A percentile compares a stretch with the other conserved stretches of the same genome.
Evolutionary conservation across 768 basidiomycete genomes (phyloP).

Genomic region (Exsudoporus frostii): DNA sequence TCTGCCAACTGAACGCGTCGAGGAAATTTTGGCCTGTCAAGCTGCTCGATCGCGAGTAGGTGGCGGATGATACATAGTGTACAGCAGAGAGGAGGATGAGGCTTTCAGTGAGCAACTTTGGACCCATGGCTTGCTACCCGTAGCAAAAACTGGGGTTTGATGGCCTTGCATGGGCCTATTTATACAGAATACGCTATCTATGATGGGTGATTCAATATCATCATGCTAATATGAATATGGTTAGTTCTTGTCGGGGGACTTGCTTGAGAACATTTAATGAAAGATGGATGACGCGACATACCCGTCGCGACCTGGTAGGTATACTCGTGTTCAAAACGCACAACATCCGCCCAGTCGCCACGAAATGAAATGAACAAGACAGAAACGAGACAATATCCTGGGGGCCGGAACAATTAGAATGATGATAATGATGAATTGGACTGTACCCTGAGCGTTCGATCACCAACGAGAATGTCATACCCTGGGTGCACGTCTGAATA

Average conservation of each 20-base stretch:
- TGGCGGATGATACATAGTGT: constrained; percentile 32
- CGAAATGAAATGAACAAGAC: neutral
- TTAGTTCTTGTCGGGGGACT: neutral
- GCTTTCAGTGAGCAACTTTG: neutral
- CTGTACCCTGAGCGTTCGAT: neutral
- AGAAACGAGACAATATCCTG: neutral
- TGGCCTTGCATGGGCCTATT: neutral
- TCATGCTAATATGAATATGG: neutral
- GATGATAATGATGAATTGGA: neutral
- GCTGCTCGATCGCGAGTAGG: constrained; percentile 46
- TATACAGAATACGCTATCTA: neutral
- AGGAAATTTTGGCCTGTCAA: constrained; percentile 50
- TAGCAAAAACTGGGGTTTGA: neutral
- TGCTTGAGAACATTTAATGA: neutral
- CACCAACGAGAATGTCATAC: neutral
- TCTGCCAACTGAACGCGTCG: constrained; percentile 28
- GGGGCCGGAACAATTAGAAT: neutral
- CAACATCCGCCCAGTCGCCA: neutral
- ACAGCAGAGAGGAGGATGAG: constrained; percentile 8
- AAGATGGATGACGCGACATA: neutral
- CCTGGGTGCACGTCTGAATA: neutral
- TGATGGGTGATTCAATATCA: neutral
- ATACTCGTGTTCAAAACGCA: neutral
- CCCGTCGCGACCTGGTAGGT: neutral
- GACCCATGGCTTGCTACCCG: neutral